Percentiles rank a stretch among this genome's conserved stretches.
Evolutionary conservation across 2,329 filamentous ascomycete species (phyloP).

Genomic region (Penicillium corylophilum): DNA sequence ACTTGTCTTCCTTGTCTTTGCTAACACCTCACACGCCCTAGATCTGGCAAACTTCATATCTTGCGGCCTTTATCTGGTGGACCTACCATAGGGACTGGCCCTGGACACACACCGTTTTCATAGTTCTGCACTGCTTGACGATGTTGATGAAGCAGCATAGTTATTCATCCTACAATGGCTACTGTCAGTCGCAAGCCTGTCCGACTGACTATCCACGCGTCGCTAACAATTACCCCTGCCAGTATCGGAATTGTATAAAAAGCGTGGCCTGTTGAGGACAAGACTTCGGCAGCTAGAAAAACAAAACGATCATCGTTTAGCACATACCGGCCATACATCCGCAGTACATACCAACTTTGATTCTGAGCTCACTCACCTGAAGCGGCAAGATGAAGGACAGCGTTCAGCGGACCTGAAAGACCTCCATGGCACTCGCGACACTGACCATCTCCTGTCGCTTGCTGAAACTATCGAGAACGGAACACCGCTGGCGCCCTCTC

Average conservation of each 20-base stretch:
- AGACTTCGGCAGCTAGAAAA: conserved; percentile 12
- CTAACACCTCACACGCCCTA: conserved; percentile 26
- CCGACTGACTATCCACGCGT: neutral
- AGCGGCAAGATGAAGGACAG: conserved; percentile 43
- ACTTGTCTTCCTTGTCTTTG: neutral
- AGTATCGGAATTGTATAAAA: conserved; percentile 60
- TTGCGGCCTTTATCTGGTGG: conserved; percentile 62
- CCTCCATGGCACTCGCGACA: conserved; percentile 22
- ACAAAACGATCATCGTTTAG: neutral
- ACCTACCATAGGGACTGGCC: conserved; percentile 73
- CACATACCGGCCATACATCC: neutral
- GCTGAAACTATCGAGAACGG: conserved; percentile 62
- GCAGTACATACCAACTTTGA: neutral
- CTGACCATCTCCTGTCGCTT: conserved; percentile 61
- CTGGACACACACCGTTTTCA: conserved; percentile 79
- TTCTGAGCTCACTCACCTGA: conserved; percentile 8
- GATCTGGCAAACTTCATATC: conserved; percentile 68
- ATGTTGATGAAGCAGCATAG: conserved; percentile 77
- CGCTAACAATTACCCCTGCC: neutral
- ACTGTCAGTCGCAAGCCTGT: conserved; percentile 43
- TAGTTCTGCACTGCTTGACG: conserved; percentile 66
- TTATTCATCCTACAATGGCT: conserved; percentile 76
- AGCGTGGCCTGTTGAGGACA: conserved; percentile 35
- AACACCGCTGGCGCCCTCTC: conserved; percentile 52
- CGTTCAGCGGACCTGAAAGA: conserved; percentile 27